Base-by-base conservation (phyloP, 768 basidiomycete species). In the Rhodotorula kratochvilovae region DNA sequence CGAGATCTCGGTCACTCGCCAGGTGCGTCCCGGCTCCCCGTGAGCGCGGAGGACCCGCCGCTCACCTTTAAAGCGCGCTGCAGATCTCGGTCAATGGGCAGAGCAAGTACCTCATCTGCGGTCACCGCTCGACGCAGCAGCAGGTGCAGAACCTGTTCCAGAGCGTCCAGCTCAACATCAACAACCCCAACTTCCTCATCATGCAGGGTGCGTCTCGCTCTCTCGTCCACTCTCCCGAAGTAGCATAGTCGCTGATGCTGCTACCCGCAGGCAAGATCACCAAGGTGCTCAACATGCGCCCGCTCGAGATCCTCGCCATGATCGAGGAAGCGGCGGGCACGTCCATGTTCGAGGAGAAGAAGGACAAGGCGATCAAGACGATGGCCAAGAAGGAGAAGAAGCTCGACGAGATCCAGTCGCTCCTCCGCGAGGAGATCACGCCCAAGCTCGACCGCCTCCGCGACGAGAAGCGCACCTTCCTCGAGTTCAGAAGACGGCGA, bases 251-350 rank as follows among this genome's bases (percentile, higher is more conserved):
- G 42, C 21, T 21, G 5, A 43, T 39, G 36, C 35, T n/a, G 16
- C 0, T 15, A 16, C 50, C 5, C 43, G 36, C 61, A 75, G 74
- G 75, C 39, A 91, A 94, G 61, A 99, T 99, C 79, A 99, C 96
- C 19, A 99, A 98, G 83, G 94, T 90, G 43, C 86, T 99, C 60
- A 98, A 97, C 81, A 98, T 99, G 96, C 89, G 91, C 35, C 94
- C 96, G 0, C 89, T 90, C 83, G 96, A 99, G 80, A 95, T 98
- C 70, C 85, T 99, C 21, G 92, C 93, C 2, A 95, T 99, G 90
- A 91, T 98, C 5, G 96, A 98, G 80, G 96, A 99, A 80, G 96
- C 96, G 0, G 92, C 94, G 0, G 96, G 96, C 12, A 99, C 96
- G 39, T 88, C 92, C 36, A 98, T 98, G 96, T 99, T 97, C 77